Evolutionary conservation across 371 early-diverging fungal species (phyloP).

Genomic region (Mucor racemosus): DNA sequence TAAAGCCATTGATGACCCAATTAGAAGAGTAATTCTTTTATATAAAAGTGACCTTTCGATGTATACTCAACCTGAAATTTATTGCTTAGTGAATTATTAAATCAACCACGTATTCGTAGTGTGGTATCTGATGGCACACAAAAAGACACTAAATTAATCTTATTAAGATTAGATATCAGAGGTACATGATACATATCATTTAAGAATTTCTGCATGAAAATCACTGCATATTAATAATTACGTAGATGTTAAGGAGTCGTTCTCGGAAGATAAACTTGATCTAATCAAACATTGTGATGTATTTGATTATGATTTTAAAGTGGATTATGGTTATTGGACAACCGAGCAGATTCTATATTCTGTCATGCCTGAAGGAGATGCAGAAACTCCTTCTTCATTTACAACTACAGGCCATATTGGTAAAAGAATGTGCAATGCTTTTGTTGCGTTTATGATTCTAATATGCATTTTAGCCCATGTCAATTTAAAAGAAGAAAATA

Average conservation of each 20-base stretch:
- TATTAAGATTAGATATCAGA: slow-evolving; percentile 55
- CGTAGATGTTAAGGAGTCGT: slow-evolving; percentile 40
- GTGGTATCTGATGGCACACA: slow-evolving; percentile 63
- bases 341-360: slow-evolving; percentile 91
- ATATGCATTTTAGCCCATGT: slow-evolving; percentile 74
- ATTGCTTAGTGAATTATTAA: slow-evolving; percentile 47
- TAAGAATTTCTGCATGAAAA: neutral
- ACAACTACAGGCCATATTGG: slow-evolving; percentile 96
- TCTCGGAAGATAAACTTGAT: slow-evolving; percentile 25
- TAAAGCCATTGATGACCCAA: slow-evolving; percentile 56
- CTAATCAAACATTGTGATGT: slow-evolving; percentile 51
- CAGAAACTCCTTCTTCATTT: slow-evolving; percentile 86
- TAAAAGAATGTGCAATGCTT: slow-evolving; percentile 17
- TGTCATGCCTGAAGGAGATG: slow-evolving; percentile 80
- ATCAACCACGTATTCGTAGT: slow-evolving; percentile 72
- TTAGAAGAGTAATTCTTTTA: slow-evolving; percentile 44
- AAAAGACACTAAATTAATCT: slow-evolving; percentile 62
- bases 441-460: neutral
- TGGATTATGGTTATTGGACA: slow-evolving; percentile 81
- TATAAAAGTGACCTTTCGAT: neutral
- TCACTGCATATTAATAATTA: neutral
- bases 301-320: slow-evolving; percentile 52
- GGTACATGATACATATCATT: slow-evolving; percentile 11
- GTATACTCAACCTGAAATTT: neutral
- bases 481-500: slow-evolving; percentile 89